phyloP scores from a whole-genome alignment of 805 yeast species.

The Candida pseudofarinosa region DNA sequence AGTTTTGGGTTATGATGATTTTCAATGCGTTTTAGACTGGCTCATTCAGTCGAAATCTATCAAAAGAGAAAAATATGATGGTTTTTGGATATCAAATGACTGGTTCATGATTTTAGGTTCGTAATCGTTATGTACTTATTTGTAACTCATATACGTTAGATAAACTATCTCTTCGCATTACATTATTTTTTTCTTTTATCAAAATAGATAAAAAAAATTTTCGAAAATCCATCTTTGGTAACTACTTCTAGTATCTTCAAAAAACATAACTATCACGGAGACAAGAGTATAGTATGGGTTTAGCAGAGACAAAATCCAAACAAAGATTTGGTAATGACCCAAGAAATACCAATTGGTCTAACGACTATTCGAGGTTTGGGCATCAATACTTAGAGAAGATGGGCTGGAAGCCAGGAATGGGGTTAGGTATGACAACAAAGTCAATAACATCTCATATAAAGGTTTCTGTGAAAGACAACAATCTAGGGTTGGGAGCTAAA shows the following conservation, averaged over 20 bases:
- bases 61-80: constrained; percentile 26
- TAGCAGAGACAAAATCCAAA: constrained; percentile 74
- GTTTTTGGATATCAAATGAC: constrained; percentile 39
- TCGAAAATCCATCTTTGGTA: too few relatives aligned
- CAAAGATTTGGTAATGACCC: constrained; percentile 92
- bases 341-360: constrained; percentile 91
- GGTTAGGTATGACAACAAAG: constrained; percentile 68
- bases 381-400: constrained; percentile 74
- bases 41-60: constrained; percentile 39
- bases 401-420: constrained; percentile 93
- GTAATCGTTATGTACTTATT: constrained; percentile 1
- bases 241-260: too few relatives aligned
- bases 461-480: constrained; percentile 78
- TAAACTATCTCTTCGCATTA: not conserved
- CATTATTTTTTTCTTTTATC: not conserved
- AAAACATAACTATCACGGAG: too few relatives aligned
- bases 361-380: constrained; percentile 79
- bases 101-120: constrained; percentile 46
- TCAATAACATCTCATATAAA: constrained; percentile 79
- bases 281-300: constrained; percentile 59
- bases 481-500: constrained; percentile 85
- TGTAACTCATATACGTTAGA: not conserved
- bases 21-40: constrained; percentile 30
- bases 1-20: constrained; percentile 28
- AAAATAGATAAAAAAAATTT: not conserved